These are phyloP conservation scores for Microbotryum scabiosae DNA, from an alignment of 1,284 basidiomycete genomes.

Conservation along the genomic window DNA sequence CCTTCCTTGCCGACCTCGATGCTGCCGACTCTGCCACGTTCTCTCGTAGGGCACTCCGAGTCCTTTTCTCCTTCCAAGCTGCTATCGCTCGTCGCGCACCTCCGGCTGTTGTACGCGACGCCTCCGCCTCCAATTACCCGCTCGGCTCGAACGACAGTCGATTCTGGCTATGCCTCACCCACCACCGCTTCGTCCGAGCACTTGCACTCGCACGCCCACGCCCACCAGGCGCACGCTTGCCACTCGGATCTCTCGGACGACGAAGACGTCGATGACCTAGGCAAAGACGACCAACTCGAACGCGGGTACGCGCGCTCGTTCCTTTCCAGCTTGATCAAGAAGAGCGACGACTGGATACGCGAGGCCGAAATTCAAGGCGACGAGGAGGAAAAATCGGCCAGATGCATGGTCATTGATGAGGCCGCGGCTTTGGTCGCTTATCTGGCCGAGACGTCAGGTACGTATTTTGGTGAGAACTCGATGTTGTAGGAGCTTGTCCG, in stretches of 20 bases:
- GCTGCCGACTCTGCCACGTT: constrained; percentile 15
- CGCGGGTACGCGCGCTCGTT: constrained; percentile 58
- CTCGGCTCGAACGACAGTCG: neutral
- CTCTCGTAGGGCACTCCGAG: neutral
- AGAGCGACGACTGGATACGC: constrained; percentile 49
- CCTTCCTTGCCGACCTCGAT: constrained; percentile 16
- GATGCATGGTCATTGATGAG: constrained; percentile 25
- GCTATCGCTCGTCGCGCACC: constrained; percentile 16
- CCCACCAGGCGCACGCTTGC: neutral
- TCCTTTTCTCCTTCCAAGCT: constrained; percentile 4
- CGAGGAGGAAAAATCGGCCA: constrained; percentile 34
- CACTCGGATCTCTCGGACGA: constrained; percentile 14
- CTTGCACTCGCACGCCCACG: neutral
- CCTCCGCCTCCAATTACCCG: neutral
- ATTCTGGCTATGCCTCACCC: too few species aligned
- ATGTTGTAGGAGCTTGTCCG: neutral
- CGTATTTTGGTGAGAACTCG: neutral
- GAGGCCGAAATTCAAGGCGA: constrained; percentile 32
- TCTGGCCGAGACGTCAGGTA: constrained; percentile 22
- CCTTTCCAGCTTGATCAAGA: constrained; percentile 56
- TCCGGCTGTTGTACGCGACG: constrained; percentile 14
- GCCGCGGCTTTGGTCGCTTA: constrained; percentile 22
- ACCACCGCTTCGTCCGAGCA: neutral
- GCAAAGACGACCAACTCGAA: constrained; percentile 53
- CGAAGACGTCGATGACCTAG: constrained; percentile 12